A percentile compares a stretch with the other conserved stretches of the same genome.
Evolutionary conservation across 2,329 filamentous ascomycete genomes (phyloP).

Genomic region (Fusarium devonianum): DNA sequence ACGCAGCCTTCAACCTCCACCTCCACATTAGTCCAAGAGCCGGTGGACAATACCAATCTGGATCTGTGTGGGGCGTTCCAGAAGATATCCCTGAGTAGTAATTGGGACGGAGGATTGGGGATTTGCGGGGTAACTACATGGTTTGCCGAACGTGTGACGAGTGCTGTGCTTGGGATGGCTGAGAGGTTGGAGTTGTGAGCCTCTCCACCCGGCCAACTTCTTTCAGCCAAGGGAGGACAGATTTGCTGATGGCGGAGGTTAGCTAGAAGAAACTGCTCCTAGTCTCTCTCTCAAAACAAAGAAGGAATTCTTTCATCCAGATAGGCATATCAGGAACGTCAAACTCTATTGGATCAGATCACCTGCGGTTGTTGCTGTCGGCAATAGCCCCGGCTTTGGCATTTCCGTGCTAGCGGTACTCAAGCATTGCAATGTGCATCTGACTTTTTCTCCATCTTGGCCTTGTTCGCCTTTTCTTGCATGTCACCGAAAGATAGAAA

Average conservation of each 20-base stretch:
- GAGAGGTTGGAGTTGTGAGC: background rate
- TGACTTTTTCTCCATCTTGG: too few species aligned
- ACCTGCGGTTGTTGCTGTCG: too few species aligned
- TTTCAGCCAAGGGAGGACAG: too few species aligned
- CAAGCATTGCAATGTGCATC: too few species aligned
- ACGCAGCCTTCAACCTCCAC: conserved; percentile 6
- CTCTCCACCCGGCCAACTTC: background rate
- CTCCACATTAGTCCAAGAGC: background rate
- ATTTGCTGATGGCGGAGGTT: background rate
- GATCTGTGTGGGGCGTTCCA: conserved; percentile 1
- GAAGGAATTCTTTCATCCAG: too few species aligned
- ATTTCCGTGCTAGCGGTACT: too few species aligned
- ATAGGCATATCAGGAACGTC: too few species aligned
- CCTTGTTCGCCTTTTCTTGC: background rate
- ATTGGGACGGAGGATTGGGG: conserved; percentile 1
- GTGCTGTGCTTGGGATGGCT: background rate
- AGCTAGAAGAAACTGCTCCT: background rate
- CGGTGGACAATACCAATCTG: background rate
- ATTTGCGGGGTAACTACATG: conserved; percentile 9
- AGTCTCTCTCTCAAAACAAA: too few species aligned
- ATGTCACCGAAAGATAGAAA: background rate
- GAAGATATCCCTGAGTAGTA: background rate
- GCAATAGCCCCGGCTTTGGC: too few species aligned
- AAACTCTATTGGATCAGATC: too few species aligned
- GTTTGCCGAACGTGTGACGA: background rate